Percentiles rank a stretch among this genome's conserved stretches.
Evolutionary conservation across 306 rosid species (phyloP).

Genomic region (Boehmeria nivea): DNA sequence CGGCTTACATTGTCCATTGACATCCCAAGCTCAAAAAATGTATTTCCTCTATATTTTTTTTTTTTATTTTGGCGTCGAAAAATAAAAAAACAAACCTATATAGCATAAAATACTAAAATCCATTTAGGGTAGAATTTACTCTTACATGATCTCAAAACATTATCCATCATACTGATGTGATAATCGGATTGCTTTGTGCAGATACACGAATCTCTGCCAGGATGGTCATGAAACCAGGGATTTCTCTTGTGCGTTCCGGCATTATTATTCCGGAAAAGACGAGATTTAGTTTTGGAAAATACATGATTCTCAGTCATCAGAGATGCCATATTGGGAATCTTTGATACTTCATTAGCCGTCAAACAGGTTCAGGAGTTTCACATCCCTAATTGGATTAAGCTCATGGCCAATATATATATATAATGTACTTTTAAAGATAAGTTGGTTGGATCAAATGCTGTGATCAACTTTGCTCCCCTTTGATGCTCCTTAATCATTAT

Average conservation of each 20-base stretch:
- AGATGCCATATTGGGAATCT: neutral
- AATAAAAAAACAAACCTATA: too few relatives aligned
- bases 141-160: too few relatives aligned
- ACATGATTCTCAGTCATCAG: neutral
- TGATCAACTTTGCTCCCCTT: too few relatives aligned
- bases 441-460: too few relatives aligned
- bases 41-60: conserved; percentile 15
- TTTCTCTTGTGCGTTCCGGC: conserved; percentile 80
- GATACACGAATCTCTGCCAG: conserved; percentile 59
- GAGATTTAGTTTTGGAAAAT: conserved; percentile 26
- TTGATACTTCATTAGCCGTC: neutral
- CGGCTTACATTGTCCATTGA: conserved; percentile 55
- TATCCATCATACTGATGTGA: neutral
- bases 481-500: too few relatives aligned
- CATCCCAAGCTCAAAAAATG: conserved; percentile 71
- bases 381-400: too few relatives aligned
- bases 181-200: conserved; percentile 25
- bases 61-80: too few relatives aligned
- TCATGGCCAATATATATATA: too few relatives aligned
- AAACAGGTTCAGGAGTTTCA: too few relatives aligned
- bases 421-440: too few relatives aligned
- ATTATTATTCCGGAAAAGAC: conserved; percentile 55
- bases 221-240: conserved; percentile 58
- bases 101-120: too few relatives aligned
- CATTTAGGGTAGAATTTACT: too few relatives aligned